Conservation (phyloP, 495 filamentous ascomycete genomes). For the Lepraria neglecta region DNA sequence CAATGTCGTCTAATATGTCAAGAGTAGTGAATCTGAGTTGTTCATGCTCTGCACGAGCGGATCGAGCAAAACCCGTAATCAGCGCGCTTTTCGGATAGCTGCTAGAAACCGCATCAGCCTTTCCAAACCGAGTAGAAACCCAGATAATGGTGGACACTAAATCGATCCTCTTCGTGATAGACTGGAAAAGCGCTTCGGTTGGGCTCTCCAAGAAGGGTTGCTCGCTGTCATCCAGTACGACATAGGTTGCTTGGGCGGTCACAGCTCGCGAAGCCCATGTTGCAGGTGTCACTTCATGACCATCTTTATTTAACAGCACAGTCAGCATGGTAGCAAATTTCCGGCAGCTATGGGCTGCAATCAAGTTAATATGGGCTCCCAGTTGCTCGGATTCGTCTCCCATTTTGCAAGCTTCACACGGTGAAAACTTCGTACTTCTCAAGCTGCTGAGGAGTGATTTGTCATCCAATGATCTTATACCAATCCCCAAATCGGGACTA, state of each 20-base stretch:
- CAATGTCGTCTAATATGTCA: slow-evolving; percentile 24
- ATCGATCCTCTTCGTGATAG: neutral
- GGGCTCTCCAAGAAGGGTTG: neutral
- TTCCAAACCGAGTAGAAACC: too few relatives aligned
- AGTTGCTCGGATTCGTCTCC: too few relatives aligned
- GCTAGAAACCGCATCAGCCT: neutral
- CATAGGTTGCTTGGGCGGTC: neutral
- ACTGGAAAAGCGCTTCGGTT: neutral
- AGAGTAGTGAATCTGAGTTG: slow-evolving; percentile 32
- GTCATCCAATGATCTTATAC: too few relatives aligned
- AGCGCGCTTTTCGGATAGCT: slow-evolving; percentile 18
- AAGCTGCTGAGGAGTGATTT: too few relatives aligned
- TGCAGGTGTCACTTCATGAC: too few relatives aligned
- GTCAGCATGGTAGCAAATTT: slow-evolving; percentile 20
- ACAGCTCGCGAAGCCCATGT: neutral
- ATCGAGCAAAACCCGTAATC: slow-evolving; percentile 34
- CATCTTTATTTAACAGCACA: too few relatives aligned
- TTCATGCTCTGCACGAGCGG: slow-evolving; percentile 34
- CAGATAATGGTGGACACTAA: neutral
- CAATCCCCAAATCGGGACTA: too few relatives aligned
- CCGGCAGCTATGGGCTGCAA: too few relatives aligned
- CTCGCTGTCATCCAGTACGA: neutral
- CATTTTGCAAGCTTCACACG: too few relatives aligned
- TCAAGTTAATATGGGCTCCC: too few relatives aligned
- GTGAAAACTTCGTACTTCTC: too few relatives aligned